Evolutionary conservation across 2,329 filamentous ascomycete genomes (phyloP).

Genomic region (Fusarium humuli): DNA sequence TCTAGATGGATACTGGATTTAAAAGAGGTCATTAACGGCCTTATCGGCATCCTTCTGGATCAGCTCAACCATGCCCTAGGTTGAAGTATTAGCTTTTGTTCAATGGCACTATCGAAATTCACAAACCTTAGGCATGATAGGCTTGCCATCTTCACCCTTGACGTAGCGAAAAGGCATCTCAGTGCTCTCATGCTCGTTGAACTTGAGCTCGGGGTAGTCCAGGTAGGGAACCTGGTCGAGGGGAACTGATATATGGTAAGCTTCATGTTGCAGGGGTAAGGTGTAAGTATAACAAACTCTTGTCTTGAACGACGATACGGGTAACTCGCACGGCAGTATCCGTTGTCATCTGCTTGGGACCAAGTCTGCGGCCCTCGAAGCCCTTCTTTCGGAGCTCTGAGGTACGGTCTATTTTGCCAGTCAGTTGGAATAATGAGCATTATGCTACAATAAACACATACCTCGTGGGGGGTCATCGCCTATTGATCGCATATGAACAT

Average conservation of each 20-base stretch:
- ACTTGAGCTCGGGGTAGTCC: slow-evolving; percentile 88
- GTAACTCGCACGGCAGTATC: slow-evolving; percentile 97
- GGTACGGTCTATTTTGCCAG: slow-evolving; percentile 76
- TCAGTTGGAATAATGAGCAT: slow-evolving; percentile 24
- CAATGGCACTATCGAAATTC: too few relatives aligned
- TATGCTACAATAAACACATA: slow-evolving; percentile 56
- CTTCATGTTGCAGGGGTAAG: not conserved
- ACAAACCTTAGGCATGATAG: slow-evolving; percentile 88
- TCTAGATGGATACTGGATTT: slow-evolving; percentile 6
- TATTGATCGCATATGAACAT: slow-evolving; percentile 52
- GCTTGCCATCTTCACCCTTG: slow-evolving; percentile 76
- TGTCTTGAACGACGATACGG: slow-evolving; percentile 85
- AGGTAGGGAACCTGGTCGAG: slow-evolving; percentile 84
- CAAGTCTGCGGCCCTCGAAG: slow-evolving; percentile 86
- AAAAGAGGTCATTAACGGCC: slow-evolving; percentile 87
- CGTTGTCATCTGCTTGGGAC: slow-evolving; percentile 97
- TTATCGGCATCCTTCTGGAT: slow-evolving; percentile 96
- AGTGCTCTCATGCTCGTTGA: slow-evolving; percentile 92
- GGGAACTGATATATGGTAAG: slow-evolving; percentile 65
- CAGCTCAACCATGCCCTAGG: slow-evolving; percentile 90
- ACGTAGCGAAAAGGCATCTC: slow-evolving; percentile 99
- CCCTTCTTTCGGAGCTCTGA: slow-evolving; percentile 96
- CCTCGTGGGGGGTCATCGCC: slow-evolving; percentile 94
- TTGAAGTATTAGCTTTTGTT: slow-evolving; percentile 40
- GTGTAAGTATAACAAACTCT: slow-evolving; percentile 66